Base-by-base conservation (phyloP, 1,284 basidiomycete species). In the Heterobasidion irregulare region DNA sequence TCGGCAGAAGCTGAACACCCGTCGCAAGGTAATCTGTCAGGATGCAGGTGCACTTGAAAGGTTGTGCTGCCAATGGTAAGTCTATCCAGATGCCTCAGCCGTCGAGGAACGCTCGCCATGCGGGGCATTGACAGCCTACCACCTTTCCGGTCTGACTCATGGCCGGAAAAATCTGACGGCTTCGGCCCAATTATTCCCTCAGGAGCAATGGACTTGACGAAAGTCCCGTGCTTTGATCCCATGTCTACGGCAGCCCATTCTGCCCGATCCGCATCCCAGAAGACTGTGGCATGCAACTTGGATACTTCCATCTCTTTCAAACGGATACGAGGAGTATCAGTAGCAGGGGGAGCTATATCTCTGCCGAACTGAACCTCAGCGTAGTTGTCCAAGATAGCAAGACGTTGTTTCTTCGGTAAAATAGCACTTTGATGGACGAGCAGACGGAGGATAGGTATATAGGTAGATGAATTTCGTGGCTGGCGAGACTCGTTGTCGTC, bases 301-400 rank as follows among this genome's bases (percentile, higher is more conserved):
- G 87, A 89, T 8, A 89, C 86, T 59, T 80, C 77, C 82, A 91
- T 86, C 69, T 91, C 88, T 67, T 87, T 89, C 38, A 91, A 70
- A 48, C 89, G 80, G 53, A 91, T 74, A 47, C 81, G 76, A 12
- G 88, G 85, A 1, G 69, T 78, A 35, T 73, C 72, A 15, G 71
- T 74, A 10, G 77, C 78, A 18, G 70, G 59, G 2, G 76, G 71
- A 2, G 79, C 71, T 34, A 75, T 65, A 63, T 91, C 88, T 49
- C 89, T 75, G 10, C 89, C 88, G 59, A 91, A 73, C 60, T 89
- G 84, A 6, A 82, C 71, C 65, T 89, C 82, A 4, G 73, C 65
- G 62, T 82, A 80, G 2, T 77, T 78, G 62, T 88, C 86, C 45
- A 86, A 65, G 51, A 86, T 72, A 32, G 76, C 86, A 44, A 89